phyloP scores from a whole-genome alignment of 2,329 filamentous ascomycete species.

The Aureobasidium pullulans region DNA sequence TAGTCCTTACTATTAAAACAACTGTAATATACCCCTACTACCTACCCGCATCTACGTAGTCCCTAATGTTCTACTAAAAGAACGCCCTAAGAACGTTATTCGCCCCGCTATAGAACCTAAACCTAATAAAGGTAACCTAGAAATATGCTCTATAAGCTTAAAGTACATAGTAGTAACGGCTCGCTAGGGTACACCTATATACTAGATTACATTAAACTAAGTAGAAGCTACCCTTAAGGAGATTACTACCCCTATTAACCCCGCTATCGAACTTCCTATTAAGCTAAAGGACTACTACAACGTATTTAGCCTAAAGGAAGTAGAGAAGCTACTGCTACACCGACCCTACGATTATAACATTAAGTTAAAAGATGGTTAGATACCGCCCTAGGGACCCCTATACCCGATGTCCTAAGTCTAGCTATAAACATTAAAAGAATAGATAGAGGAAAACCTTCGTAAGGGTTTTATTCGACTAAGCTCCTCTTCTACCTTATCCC shows the following conservation, averaged over 20 bases:
- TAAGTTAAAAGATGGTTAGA: not conserved
- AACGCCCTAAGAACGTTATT: not conserved
- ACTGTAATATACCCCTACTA: not conserved
- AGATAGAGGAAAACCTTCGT: not conserved
- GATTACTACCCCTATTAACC: not conserved
- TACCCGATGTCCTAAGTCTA: not conserved
- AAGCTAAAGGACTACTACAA: not conserved
- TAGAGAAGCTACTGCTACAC: not conserved
- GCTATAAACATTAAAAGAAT: not conserved
- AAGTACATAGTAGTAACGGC: not conserved
- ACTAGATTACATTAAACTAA: not conserved
- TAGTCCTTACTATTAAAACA: not conserved
- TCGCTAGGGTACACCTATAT: not conserved
- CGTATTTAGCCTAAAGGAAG: constrained; percentile 5
- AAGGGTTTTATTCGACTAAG: not conserved
- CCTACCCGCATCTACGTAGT: not conserved
- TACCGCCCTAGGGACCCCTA: not conserved
- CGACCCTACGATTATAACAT: not conserved
- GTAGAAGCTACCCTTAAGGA: not conserved
- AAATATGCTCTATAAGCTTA: not conserved
- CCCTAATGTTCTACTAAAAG: not conserved
- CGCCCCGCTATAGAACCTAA: not conserved
- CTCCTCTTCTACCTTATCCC: not conserved
- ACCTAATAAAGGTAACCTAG: not conserved
- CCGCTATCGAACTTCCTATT: not conserved